Conservation (phyloP, 176 grass and related monocot species). For the Aegilops speltoides region DNA sequence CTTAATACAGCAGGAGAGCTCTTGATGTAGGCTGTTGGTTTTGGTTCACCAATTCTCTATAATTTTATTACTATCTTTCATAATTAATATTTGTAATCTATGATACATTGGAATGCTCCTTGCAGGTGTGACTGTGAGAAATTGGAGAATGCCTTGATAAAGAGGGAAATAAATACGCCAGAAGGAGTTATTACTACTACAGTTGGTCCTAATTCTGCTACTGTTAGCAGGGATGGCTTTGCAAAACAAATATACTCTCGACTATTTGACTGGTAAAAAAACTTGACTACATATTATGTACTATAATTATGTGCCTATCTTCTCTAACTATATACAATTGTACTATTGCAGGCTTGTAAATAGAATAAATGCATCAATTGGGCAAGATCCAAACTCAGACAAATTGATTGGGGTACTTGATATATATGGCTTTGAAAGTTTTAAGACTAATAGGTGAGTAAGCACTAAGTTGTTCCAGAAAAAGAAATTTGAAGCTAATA, state of each 20-base stretch:
- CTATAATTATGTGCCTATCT: slow-evolving; percentile 25
- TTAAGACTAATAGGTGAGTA: slow-evolving; percentile 89
- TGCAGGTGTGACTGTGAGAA: slow-evolving; percentile 74
- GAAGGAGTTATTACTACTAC: slow-evolving; percentile 93
- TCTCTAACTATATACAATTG: slow-evolving; percentile 36
- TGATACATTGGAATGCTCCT: slow-evolving; percentile 26
- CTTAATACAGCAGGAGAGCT: slow-evolving; percentile 85
- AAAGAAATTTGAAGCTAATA: slow-evolving; percentile 5
- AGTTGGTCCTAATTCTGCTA: slow-evolving; percentile 83
- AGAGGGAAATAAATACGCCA: slow-evolving; percentile 84
- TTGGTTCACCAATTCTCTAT: slow-evolving; percentile 12
- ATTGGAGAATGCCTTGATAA: slow-evolving; percentile 85
- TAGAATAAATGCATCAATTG: slow-evolving; percentile 94
- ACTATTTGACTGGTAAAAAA: slow-evolving; percentile 90
- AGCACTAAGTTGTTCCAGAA: slow-evolving; percentile 32
- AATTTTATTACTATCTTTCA: slow-evolving; percentile 10
- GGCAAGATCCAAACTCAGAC: slow-evolving; percentile 80
- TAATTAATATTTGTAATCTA: slow-evolving; percentile 25
- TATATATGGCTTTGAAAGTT: slow-evolving; percentile 99
- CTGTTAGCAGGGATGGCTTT: slow-evolving; percentile 89
- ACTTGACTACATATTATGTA: slow-evolving; percentile 15
- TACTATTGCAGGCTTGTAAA: slow-evolving; percentile 73
- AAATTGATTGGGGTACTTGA: slow-evolving; percentile 96
- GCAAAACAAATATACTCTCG: slow-evolving; percentile 85
- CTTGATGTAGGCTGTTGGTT: slow-evolving; percentile 66